Evolutionary conservation across 768 basidiomycete genomes (phyloP), one percentile per base, ranked within the genome.

Genomic region (Lepiota venenata): DNA sequence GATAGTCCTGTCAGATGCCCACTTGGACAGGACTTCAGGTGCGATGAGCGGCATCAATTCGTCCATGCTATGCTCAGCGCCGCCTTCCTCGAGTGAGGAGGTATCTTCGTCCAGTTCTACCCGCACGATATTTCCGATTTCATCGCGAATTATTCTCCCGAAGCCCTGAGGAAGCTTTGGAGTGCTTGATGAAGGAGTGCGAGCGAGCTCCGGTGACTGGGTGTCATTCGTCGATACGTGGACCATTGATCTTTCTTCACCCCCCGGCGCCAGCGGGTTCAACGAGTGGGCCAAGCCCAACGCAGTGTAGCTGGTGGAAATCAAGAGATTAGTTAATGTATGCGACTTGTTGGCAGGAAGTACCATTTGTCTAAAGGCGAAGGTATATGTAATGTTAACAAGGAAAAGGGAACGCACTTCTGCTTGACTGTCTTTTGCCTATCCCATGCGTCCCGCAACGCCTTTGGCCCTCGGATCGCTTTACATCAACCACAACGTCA

Each of bases 401-500:
- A 35, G 11, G 25, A 4, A 35, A 45, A 22, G 35, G 37, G 21
- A 32, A 66, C 87, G 63, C 63, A 96, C 94, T 97, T 98, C 81
- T 98, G 95, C 58, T 80, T 81, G 15, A 95, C 85, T 10, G 94
- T 98, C 71, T 91, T 91, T 47, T 73, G 74, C 60, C 82, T 83
- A 69, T 98, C 90, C 94, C 94, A 98, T 52, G 85, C 84, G 42
- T 88, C 84, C 65, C 88, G 89, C 58, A 97, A 73, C 9, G 80
- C 76, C 65, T 87, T 85, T 1, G 93, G 93, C 4, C 89, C 93
- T 51, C 84, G 81, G 57, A 97, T 85, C 21, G 87, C 90, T 86
- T 69, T 59, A 41, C 9, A 21, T n/a, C 10, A 3, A 15, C 6
- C 25, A 35, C 27, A n/a, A 12, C 40, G 32, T 38, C 14, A 56